Evolutionary conservation across 1,284 basidiomycete genomes (phyloP), one percentile per base, ranked within the genome.

Genomic region (Filobasidium uniguttulatum): DNA sequence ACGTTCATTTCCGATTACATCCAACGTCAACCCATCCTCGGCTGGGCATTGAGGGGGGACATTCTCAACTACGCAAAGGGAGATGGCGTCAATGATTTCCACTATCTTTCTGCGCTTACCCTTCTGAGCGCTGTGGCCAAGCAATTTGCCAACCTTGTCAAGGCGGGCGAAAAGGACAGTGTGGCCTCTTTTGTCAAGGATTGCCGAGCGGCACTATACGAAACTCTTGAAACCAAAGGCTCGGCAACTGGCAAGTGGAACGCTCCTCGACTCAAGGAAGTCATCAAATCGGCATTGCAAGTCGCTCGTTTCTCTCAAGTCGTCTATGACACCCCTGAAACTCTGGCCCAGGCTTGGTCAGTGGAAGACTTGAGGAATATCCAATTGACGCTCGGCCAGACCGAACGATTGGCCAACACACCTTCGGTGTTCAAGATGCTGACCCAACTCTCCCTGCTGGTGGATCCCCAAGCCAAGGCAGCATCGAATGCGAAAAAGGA

Each of bases 1-100:
- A 69, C 70, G 33, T 90, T 94, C 71, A 79, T 97, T 67, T 73
- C 79, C 49, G 85, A 89, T 47, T 84, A 85, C 59, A 73, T 85
- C 50, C 76, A 76, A 26, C 79, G 85, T 34, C 77, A 79, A 68
- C 80, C 85, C 0, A 54, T 67, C 7, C 69, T 74, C 5, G 85
- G 78, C 7, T 91, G 88, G 85, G 66, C 57, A 34, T 66, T 88
- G 28, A 77, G 80, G 12, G 65, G 73, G 14, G 74, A 77, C 54
- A 65, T 90, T 17, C 59, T 84, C 36, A 72, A 74, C 9, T 70
- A 68, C 46, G 59, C 56, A 1, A 73, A 75, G 1, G 67, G 64
- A 26, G 76, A 76, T 53, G 77, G 82, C 3, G 75, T 82, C 54
- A 91, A 90, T 60, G 66, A 72, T 1, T 91, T 83, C 64, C 75